Conservation (phyloP, 768 basidiomycete species). For the Omphalotus guepiniiformis region DNA sequence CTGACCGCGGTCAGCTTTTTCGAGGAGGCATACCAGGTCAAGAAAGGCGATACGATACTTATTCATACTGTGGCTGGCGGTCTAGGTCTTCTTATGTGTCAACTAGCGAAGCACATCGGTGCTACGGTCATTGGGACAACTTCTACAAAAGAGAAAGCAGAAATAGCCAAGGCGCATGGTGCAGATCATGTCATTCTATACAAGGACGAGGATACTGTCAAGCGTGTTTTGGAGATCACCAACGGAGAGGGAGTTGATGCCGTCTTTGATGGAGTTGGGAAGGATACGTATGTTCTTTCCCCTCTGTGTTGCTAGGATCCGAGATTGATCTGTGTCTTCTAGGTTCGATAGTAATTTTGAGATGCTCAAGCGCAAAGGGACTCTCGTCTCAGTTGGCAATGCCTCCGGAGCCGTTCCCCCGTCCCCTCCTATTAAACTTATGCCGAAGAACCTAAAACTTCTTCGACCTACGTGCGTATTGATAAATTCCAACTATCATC, state of each 20-base stretch:
- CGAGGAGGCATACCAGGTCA: constrained; percentile 81
- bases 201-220: constrained; percentile 67
- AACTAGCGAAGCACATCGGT: constrained; percentile 69
- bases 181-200: constrained; percentile 88
- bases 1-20: constrained; percentile 75
- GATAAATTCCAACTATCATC: not conserved
- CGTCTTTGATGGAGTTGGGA: constrained; percentile 93
- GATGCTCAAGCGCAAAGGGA: constrained; percentile 81
- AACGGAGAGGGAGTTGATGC: constrained; percentile 83
- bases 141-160: constrained; percentile 80
- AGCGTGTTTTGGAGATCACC: constrained; percentile 71
- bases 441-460: constrained; percentile 78
- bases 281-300: constrained; percentile 71
- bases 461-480: constrained; percentile 65
- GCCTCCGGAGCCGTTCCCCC: constrained; percentile 83
- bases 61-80: constrained; percentile 94
- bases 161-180: constrained; percentile 72
- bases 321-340: not conserved
- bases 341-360: constrained; percentile 81
- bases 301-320: not conserved
- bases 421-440: constrained; percentile 68
- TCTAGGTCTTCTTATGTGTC: constrained; percentile 64
- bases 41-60: constrained; percentile 75
- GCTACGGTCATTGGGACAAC: constrained; percentile 93
- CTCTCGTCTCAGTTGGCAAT: constrained; percentile 87